These are phyloP conservation scores for Globisporangium spinosum DNA, from an alignment of 352 stramenopile species.

Conservation along the genomic window DNA sequence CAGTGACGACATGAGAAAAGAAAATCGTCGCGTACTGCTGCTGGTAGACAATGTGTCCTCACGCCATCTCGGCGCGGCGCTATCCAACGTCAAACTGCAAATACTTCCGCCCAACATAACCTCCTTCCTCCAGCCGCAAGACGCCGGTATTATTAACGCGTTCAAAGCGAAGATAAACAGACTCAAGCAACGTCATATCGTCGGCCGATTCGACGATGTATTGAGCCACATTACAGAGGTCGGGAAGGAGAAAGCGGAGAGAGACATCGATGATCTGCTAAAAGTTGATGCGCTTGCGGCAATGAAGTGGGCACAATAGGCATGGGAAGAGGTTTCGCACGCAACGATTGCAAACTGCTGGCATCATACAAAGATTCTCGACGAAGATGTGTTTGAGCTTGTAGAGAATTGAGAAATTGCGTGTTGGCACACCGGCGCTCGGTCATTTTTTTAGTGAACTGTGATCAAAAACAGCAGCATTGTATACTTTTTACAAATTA, in stretches of 20 bases:
- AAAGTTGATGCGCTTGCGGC: too few relatives aligned
- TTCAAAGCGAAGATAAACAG: conserved; percentile 4
- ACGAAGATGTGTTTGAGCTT: too few relatives aligned
- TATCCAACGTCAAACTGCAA: conserved; percentile 1
- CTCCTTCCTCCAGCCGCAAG: conserved; percentile 1
- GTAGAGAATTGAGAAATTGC: too few relatives aligned
- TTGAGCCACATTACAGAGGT: not conserved
- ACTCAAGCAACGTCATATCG: not conserved
- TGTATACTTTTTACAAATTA: too few relatives aligned
- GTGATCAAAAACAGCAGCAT: too few relatives aligned
- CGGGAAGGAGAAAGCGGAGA: not conserved
- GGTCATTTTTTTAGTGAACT: too few relatives aligned
- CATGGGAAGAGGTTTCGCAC: too few relatives aligned
- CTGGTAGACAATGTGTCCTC: not conserved
- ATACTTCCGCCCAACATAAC: conserved; percentile 4
- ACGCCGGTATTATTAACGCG: conserved; percentile 1
- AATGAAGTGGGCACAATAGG: too few relatives aligned
- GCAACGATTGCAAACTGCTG: too few relatives aligned
- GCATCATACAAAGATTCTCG: too few relatives aligned
- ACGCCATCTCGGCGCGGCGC: not conserved
- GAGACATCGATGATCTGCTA: not conserved
- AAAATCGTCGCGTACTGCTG: not conserved
- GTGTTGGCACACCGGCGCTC: too few relatives aligned
- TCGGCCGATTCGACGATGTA: conserved; percentile 3
- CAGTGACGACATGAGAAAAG: not conserved